These are phyloP conservation scores for Colletotrichum karsti DNA, from an alignment of 2,329 filamentous ascomycete species.

Conservation along the genomic window DNA sequence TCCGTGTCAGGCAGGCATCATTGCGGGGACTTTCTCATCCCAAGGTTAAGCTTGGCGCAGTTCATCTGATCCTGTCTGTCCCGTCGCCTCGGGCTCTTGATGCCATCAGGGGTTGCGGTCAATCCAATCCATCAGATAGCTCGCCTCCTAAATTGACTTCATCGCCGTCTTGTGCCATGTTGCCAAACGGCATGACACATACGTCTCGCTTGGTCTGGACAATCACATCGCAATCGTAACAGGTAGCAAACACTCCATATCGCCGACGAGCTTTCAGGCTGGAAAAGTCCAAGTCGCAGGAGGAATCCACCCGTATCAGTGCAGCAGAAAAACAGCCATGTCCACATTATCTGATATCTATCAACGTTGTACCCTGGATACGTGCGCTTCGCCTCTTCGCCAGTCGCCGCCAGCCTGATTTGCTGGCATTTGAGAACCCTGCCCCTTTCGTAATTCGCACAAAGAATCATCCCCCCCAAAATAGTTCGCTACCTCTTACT, in stretches of 20 bases:
- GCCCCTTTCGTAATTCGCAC: background rate
- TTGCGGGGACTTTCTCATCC: background rate
- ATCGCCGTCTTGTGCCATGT: no score
- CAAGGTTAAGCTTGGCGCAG: background rate
- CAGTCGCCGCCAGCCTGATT: conserved; percentile 20
- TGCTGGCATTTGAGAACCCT: conserved; percentile 4
- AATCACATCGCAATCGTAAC: background rate
- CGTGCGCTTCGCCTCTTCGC: conserved; percentile 27
- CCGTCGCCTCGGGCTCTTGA: background rate
- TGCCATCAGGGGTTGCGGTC: background rate
- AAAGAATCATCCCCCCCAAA: conserved; percentile 2
- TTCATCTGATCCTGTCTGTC: background rate
- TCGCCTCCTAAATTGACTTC: no score
- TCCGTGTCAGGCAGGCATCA: background rate
- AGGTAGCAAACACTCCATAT: no score
- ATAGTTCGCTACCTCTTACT: background rate
- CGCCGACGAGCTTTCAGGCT: no score
- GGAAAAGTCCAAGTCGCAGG: no score
- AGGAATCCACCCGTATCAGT: background rate
- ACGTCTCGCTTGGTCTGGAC: background rate
- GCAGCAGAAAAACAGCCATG: background rate
- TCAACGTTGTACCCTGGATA: conserved; percentile 2
- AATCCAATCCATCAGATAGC: no score
- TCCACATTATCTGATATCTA: conserved; percentile 14
- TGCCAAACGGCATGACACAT: no score